These are phyloP conservation scores for Yarrowia sp. DNA, from an alignment of 805 yeast species.

Conservation along the genomic window DNA sequence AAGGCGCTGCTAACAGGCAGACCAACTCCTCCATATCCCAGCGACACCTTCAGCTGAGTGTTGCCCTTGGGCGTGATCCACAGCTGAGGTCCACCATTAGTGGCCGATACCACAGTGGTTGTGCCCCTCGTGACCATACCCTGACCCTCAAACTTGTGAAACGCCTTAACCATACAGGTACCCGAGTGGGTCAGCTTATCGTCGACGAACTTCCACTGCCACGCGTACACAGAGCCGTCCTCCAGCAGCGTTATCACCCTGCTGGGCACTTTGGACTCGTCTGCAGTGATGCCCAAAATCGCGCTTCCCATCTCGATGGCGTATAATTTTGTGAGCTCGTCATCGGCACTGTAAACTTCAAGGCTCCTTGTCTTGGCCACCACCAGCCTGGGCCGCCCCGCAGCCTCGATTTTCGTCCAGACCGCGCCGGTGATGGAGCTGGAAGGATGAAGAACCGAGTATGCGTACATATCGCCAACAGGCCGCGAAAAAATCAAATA, in stretches of 20 bases:
- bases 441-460: slow-evolving; percentile 1
- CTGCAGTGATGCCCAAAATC: neutral
- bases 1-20: slow-evolving; percentile 7
- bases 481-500: neutral
- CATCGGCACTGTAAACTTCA: slow-evolving; percentile 9
- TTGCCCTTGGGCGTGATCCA: neutral
- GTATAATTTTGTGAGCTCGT: neutral
- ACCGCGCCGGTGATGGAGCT: slow-evolving; percentile 17
- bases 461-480: neutral
- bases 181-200: slow-evolving; percentile 6
- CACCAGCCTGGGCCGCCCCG: slow-evolving; percentile 11
- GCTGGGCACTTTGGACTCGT: slow-evolving; percentile 6
- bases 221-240: slow-evolving; percentile 10
- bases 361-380: slow-evolving; percentile 12
- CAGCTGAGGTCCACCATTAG: slow-evolving; percentile 2
- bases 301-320: slow-evolving; percentile 10
- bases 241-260: slow-evolving; percentile 1
- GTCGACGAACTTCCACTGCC: neutral
- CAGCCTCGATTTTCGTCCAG: slow-evolving; percentile 20
- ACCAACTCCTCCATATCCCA: slow-evolving; percentile 24
- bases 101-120: neutral
- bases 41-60: slow-evolving; percentile 6
- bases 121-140: neutral
- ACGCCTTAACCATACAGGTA: neutral
- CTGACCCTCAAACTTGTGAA: neutral